Evolutionary conservation across 2,329 filamentous ascomycete species (phyloP), one percentile per base, ranked within the genome.

Genomic region (Mycocentrospora acerina): DNA sequence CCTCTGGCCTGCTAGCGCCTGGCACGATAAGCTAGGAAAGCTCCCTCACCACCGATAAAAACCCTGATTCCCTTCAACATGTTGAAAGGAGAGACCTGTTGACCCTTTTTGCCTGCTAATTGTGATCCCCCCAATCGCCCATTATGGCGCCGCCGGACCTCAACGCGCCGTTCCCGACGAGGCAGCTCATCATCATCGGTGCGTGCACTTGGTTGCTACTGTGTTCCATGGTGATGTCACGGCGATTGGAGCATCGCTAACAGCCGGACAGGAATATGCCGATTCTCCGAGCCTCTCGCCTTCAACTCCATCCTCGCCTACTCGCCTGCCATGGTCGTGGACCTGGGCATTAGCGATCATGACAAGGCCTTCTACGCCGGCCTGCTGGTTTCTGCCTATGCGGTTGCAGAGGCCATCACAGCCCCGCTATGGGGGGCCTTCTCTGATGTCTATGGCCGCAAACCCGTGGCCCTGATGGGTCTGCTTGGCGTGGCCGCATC

Each of bases 231-330:
- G 35, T 50, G 41, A 53, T 50, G 47, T 52, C 49, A 51, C 45
- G 7, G 28, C 40, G 40, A 53, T 44, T 45, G 37, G 35, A 28
- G 26, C 28, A 29, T 32, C 46, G 34, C 57, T 62, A 38, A 59
- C 50, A 33, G 19, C 38, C 41, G 40, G 32, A 29, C 56, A 94
- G 90, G 89, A 65, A 89, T 95, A 74, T 90, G 94, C 62, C 88
- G 90, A 58, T 81, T 96, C 51, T 89, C 90, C 39, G 90, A 96
- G 70, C 90, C 90, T 19, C 90, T 96, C 59, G 90, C 90, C 29
- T 81, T 96, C 59, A 95, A 90, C 11, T 94, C 88, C 64, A 95
- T 95, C 71, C 94, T 94, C 58, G 90, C 90, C 22, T 96, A 95
- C 48, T 64, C 64, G 37, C 64, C 54, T 40, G 48, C 59, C 34